Conservation (phyloP, 106 monocot genomes). For the Apostasia shenzhenica region DNA sequence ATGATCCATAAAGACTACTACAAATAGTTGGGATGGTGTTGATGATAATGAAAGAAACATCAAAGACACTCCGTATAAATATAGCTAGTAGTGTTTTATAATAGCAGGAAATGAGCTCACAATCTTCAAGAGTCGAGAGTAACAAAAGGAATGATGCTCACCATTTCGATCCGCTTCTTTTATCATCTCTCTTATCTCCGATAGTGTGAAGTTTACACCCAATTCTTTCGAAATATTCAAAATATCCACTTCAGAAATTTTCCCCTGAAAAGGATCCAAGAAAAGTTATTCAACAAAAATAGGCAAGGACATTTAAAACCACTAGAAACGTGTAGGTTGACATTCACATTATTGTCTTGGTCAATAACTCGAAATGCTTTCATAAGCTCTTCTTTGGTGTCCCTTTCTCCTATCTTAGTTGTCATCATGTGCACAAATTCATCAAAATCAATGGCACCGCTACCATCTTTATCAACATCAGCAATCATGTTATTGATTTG, state of each 20-base stretch:
- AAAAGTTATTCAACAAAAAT: slow-evolving; percentile 2
- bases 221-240: slow-evolving; percentile 55
- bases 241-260: slow-evolving; percentile 75
- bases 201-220: slow-evolving; percentile 62
- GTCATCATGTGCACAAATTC: slow-evolving; percentile 96
- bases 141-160: slow-evolving; percentile 24
- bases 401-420: slow-evolving; percentile 88
- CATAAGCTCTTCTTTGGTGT: slow-evolving; percentile 66
- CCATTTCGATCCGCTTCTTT: slow-evolving; percentile 67
- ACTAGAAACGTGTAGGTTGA: neutral
- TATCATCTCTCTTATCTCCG: slow-evolving; percentile 87
- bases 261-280: slow-evolving; percentile 41
- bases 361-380: slow-evolving; percentile 91
- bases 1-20: too few relatives aligned
- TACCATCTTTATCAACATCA: slow-evolving; percentile 94
- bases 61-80: too few relatives aligned
- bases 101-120: neutral
- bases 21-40: too few relatives aligned
- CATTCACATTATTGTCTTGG: slow-evolving; percentile 74
- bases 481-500: slow-evolving; percentile 86
- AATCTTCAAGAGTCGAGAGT: neutral
- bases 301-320: neutral
- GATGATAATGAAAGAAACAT: too few relatives aligned
- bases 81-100: neutral
- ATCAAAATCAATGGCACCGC: slow-evolving; percentile 89